A percentile compares a stretch with the other conserved stretches of the same genome.
These are phyloP conservation scores for Coemansia sp. DNA, from an alignment of 192 early-diverging fungal species.

Conservation along the genomic window DNA sequence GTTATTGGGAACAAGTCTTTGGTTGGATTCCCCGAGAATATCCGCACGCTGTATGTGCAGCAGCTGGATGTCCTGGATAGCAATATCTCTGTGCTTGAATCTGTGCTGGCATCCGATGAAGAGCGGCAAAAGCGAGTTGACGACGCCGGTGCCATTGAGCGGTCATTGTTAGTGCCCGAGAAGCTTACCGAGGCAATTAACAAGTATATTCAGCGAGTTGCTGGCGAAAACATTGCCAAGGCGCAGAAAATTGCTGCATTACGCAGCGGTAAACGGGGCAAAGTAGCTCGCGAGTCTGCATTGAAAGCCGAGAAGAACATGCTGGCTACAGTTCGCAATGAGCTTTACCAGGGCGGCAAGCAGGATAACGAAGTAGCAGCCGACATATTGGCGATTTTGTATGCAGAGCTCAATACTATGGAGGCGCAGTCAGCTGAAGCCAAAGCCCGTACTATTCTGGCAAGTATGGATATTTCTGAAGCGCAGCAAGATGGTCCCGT, in stretches of 20 bases:
- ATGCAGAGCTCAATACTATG: constrained; percentile 60
- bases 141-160: constrained; percentile 54
- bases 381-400: constrained; percentile 59
- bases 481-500: constrained; percentile 64
- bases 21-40: constrained; percentile 79
- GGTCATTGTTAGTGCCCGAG: constrained; percentile 34
- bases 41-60: constrained; percentile 76
- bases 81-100: constrained; percentile 57
- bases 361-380: constrained; percentile 51
- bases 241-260: constrained; percentile 61
- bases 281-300: constrained; percentile 58
- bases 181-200: constrained; percentile 40
- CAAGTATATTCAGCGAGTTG: constrained; percentile 45
- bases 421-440: constrained; percentile 64
- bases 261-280: constrained; percentile 67
- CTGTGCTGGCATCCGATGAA: constrained; percentile 64
- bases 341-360: constrained; percentile 34
- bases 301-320: constrained; percentile 52
- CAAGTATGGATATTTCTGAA: constrained; percentile 70
- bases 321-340: constrained; percentile 13
- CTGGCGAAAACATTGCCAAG: constrained; percentile 29
- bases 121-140: constrained; percentile 54
- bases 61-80: constrained; percentile 67
- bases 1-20: constrained; percentile 81
- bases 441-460: constrained; percentile 67